Evolutionary conservation across 2,329 filamentous ascomycete genomes (phyloP).

Genomic region (Leptodontidium sp.): DNA sequence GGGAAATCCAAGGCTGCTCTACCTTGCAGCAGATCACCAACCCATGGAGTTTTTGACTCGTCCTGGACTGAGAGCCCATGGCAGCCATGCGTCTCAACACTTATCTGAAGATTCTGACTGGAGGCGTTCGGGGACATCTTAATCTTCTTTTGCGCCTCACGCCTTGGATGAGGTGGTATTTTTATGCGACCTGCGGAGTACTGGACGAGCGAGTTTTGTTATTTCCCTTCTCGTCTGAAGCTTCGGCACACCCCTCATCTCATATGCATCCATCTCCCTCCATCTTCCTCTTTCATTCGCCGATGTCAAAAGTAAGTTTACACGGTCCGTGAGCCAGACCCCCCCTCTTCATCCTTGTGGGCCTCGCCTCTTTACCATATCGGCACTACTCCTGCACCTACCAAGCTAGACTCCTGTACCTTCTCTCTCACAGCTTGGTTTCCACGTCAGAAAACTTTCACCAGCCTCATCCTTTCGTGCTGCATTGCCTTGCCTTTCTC

Average conservation of each 20-base stretch:
- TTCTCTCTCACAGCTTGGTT: conserved; percentile 33
- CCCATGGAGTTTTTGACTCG: conserved; percentile 16
- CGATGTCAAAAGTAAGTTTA: conserved; percentile 18
- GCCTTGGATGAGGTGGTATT: conserved; percentile 17
- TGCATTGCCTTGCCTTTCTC: conserved; percentile 28
- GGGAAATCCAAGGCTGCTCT: conserved; percentile 19
- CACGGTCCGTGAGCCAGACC: conserved; percentile 1
- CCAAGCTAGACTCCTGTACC: conserved; percentile 20
- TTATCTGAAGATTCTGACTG: conserved; percentile 16
- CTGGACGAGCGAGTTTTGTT: conserved; percentile 9
- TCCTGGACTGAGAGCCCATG: conserved; percentile 15
- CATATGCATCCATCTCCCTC: neutral
- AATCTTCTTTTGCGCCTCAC: conserved; percentile 27
- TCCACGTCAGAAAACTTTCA: conserved; percentile 26
- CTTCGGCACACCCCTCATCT: conserved; percentile 26
- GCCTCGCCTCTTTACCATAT: conserved; percentile 24
- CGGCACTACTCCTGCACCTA: conserved; percentile 16
- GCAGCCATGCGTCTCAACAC: conserved; percentile 14
- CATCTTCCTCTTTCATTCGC: conserved; percentile 21
- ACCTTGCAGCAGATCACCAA: conserved; percentile 26
- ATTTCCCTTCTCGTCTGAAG: conserved; percentile 20
- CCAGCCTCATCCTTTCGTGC: conserved; percentile 23
- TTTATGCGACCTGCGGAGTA: neutral
- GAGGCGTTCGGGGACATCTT: conserved; percentile 22
- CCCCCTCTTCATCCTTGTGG: conserved; percentile 19